Evolutionary conservation across 345 rosid species (phyloP).

Genomic region (Excoecaria agallocha): DNA sequence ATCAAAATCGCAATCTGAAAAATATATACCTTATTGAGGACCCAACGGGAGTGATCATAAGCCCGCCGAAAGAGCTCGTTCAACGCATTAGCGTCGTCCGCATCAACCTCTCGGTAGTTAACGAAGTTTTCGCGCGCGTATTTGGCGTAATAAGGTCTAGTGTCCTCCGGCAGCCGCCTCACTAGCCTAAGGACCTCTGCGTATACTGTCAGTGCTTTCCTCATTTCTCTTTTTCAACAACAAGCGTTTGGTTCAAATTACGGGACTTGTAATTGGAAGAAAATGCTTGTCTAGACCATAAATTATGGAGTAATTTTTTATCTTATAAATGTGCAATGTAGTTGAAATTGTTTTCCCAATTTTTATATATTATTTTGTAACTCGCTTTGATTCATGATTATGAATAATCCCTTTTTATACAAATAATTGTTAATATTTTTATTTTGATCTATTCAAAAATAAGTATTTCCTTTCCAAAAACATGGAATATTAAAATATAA

Average conservation of each 20-base stretch:
- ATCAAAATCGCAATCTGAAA: neutral
- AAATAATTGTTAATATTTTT: no score
- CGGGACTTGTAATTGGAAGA: no score
- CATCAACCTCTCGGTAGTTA: conserved; percentile 72
- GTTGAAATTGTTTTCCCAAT: no score
- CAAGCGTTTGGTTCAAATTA: neutral
- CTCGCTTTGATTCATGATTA: no score
- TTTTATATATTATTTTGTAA: no score
- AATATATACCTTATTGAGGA: conserved; percentile 86
- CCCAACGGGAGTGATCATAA: conserved; percentile 88
- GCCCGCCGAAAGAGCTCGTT: conserved; percentile 83
- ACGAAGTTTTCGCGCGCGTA: conserved; percentile 89
- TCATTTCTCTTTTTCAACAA: conserved; percentile 37
- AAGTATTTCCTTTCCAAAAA: no score
- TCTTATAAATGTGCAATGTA: no score
- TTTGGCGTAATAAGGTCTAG: conserved; percentile 87
- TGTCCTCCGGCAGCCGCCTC: conserved; percentile 66
- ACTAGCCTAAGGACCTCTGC: conserved; percentile 74
- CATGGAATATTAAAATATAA: no score
- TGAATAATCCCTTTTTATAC: no score
- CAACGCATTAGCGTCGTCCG: conserved; percentile 48
- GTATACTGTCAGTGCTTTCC: conserved; percentile 72
- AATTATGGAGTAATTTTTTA: no score
- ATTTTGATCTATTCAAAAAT: no score
- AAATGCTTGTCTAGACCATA: no score